A percentile compares a stretch with the other conserved stretches of the same genome.
phyloP scores from a whole-genome alignment of 805 yeast species.

The Starmerella ratchasimensis region DNA sequence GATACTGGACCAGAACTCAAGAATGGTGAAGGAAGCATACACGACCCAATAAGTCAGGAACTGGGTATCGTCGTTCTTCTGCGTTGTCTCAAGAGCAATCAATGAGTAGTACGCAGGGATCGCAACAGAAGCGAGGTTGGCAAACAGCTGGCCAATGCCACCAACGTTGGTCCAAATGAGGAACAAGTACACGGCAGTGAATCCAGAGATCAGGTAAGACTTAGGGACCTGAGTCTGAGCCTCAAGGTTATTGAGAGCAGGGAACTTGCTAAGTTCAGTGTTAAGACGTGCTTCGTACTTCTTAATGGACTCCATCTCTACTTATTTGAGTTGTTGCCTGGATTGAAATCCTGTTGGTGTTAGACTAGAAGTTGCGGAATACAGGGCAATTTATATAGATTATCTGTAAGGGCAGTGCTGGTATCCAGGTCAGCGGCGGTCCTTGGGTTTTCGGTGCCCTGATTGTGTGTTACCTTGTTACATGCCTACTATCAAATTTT shows the following conservation, averaged over 20 bases:
- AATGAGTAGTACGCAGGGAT: slow-evolving; percentile 84
- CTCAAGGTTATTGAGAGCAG: slow-evolving; percentile 25
- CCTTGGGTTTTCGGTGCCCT: too few species aligned
- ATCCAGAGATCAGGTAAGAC: slow-evolving; percentile 66
- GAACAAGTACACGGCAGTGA: slow-evolving; percentile 52
- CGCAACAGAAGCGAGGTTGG: slow-evolving; percentile 83
- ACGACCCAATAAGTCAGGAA: slow-evolving; percentile 96
- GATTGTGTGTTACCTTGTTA: too few species aligned
- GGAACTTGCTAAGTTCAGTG: slow-evolving; percentile 26
- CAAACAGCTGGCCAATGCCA: slow-evolving; percentile 85
- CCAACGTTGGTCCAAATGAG: slow-evolving; percentile 81
- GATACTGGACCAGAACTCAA: slow-evolving; percentile 92
- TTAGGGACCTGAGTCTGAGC: slow-evolving; percentile 42
- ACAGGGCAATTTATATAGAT: too few species aligned
- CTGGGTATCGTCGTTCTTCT: slow-evolving; percentile 66
- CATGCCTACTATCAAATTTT: too few species aligned
- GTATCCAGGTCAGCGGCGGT: too few species aligned
- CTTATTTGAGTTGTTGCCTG: too few species aligned
- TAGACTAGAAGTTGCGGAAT: too few species aligned
- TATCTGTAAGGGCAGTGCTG: too few species aligned
- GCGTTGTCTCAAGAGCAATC: slow-evolving; percentile 60
- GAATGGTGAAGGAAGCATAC: slow-evolving; percentile 77
- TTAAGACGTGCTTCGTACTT: slow-evolving; percentile 14
- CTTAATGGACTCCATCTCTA: slow-evolving; percentile 7
- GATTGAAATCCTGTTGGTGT: too few species aligned